phyloP scores from a whole-genome alignment of 345 rosid genomes.

The Murraya paniculata region DNA sequence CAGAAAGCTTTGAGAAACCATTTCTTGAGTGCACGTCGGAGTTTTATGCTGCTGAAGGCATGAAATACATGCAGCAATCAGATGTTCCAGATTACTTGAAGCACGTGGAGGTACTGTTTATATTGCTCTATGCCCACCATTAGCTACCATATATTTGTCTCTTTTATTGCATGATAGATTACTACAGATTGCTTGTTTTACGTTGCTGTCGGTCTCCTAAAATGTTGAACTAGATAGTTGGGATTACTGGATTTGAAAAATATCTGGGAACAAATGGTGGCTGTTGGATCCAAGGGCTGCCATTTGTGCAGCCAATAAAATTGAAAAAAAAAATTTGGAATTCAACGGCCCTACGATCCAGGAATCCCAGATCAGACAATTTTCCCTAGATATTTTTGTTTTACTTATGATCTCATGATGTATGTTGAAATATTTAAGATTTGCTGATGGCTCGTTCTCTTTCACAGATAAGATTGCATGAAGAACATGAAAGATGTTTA shows the following conservation, averaged over 20 bases:
- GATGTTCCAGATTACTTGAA: constrained; percentile 96
- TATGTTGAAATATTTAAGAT: background rate
- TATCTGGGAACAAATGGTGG: too few relatives aligned
- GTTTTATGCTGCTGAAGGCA: constrained; percentile 97
- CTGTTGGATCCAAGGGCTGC: too few relatives aligned
- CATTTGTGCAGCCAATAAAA: too few relatives aligned
- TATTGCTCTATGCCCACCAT: constrained; percentile 7
- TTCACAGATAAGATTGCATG: constrained; percentile 84
- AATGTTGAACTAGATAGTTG: background rate
- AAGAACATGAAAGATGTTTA: constrained; percentile 94
- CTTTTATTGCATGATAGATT: background rate
- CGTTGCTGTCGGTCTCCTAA: background rate
- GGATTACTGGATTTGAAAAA: too few relatives aligned
- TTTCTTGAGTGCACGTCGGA: constrained; percentile 93
- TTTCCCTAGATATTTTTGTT: background rate
- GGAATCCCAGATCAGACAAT: too few relatives aligned
- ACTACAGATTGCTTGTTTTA: background rate
- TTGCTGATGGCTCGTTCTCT: constrained; percentile 20
- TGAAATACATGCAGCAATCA: constrained; percentile 95
- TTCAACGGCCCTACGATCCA: too few relatives aligned
- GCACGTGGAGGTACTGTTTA: constrained; percentile 81
- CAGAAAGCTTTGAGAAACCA: constrained; percentile 88
- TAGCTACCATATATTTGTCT: background rate
- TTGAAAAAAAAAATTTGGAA: too few relatives aligned
- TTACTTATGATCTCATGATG: background rate